Evolutionary conservation across 768 basidiomycete species (phyloP), one percentile per base, ranked within the genome.

Genomic region (Naganishia onofrii): DNA sequence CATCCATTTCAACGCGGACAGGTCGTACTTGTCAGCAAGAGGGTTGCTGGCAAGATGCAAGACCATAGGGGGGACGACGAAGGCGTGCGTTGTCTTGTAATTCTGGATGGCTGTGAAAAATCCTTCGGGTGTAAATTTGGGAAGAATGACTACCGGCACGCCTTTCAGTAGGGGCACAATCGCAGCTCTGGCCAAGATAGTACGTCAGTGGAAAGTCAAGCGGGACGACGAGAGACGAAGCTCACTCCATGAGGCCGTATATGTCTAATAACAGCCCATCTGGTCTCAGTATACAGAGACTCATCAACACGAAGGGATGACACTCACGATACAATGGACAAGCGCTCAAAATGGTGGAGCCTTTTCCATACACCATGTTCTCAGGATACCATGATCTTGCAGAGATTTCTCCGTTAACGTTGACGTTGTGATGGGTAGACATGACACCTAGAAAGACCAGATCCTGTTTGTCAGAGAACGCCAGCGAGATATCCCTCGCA

Each of bases 11-110:
- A 93, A 76, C 0, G 87, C 85, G 0, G 85, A 85, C 55, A 93
- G 73, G 76, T 92, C 85, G 77, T 89, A 88, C 75, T 89, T 82
- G 66, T 85, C 85, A 5, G 90, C 84, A 15, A 81, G 68, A 15
- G 87, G 86, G 73, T 90, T 88, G 69, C 88, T 86, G 2, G 87
- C 82, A 44, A 96, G 83, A 0, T 87, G 84, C 19, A 95, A 87
- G 19, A 93, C 81, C n/a, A 96, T 87, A 0, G 93, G 92, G 0
- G 93, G 93, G 13, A 80, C 79, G 12, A 78, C 70, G 21, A 78
- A 57, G 4, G 66, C 72, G 71, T 74, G 77, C 0, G 88, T 88
- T 29, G 87, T 84, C 66, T 82, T 85, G 82, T 90, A 90, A 63
- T 83, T 84, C 71, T 88, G 84, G 55, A 94, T 85, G 65, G 85